Evolutionary conservation across 768 basidiomycete genomes (phyloP).

Genomic region (Wakefieldia striispora): DNA sequence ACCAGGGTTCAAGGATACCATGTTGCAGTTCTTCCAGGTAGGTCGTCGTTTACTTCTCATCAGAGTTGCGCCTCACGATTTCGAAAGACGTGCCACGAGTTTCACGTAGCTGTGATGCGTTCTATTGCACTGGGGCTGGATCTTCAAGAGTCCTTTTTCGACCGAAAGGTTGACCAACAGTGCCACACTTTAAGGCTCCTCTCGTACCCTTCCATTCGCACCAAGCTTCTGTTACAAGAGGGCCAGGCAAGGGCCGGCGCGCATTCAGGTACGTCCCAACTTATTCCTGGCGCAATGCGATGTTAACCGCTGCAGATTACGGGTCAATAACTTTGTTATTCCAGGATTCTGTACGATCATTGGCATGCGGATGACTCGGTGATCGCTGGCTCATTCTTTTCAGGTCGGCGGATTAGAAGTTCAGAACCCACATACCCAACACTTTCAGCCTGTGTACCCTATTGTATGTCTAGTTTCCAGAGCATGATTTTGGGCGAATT

Average conservation of each 20-base stretch:
- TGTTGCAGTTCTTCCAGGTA: slow-evolving; percentile 75
- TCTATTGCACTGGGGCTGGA: slow-evolving; percentile 79
- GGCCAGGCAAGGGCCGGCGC: slow-evolving; percentile 81
- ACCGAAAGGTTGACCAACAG: slow-evolving; percentile 70
- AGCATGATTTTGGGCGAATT: neutral
- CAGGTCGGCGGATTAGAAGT: slow-evolving; percentile 82
- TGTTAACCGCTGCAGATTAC: slow-evolving; percentile 49
- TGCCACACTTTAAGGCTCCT: slow-evolving; percentile 79
- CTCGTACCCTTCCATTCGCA: slow-evolving; percentile 74
- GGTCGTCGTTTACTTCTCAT: slow-evolving; percentile 10
- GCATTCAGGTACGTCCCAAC: slow-evolving; percentile 56
- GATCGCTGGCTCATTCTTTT: neutral
- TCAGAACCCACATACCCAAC: slow-evolving; percentile 72
- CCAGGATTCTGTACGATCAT: slow-evolving; percentile 59
- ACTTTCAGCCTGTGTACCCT: slow-evolving; percentile 70
- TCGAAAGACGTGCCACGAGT: slow-evolving; percentile 64
- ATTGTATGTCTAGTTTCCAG: slow-evolving; percentile 49
- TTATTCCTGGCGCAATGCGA: neutral
- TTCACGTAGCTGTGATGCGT: slow-evolving; percentile 77
- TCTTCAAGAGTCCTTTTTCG: slow-evolving; percentile 73
- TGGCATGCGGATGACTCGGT: neutral
- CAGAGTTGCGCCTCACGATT: slow-evolving; percentile 3
- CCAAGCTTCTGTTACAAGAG: slow-evolving; percentile 50
- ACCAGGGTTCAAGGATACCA: slow-evolving; percentile 67
- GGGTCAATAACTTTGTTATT: slow-evolving; percentile 79